phyloP scores from a whole-genome alignment of 306 rosid species.

The Cotoneaster glaucophyllus region DNA sequence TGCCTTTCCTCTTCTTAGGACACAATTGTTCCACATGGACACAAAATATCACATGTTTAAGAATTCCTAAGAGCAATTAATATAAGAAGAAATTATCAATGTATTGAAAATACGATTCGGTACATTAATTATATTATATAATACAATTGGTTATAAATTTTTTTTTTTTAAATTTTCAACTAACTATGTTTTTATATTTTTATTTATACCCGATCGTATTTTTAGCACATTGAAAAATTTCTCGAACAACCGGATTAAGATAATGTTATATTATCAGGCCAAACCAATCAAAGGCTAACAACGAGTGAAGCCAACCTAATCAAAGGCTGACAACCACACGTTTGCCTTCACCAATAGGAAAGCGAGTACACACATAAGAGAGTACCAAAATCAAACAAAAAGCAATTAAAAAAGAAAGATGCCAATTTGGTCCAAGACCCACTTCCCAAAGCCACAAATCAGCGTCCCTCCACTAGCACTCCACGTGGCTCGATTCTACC shows the following conservation, averaged over 20 bases:
- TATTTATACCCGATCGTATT: no score
- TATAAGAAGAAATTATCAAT: no score
- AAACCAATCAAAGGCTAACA: no score
- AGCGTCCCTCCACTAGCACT: background rate
- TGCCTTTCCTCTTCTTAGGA: background rate
- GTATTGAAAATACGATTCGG: no score
- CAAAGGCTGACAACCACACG: background rate
- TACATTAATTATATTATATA: no score
- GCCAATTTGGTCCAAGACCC: constrained; percentile 1
- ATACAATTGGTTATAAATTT: no score
- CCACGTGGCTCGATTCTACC: constrained; percentile 30
- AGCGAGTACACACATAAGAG: constrained; percentile 12
- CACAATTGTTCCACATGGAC: background rate
- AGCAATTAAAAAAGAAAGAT: background rate
- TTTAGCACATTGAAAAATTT: no score
- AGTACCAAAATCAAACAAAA: background rate
- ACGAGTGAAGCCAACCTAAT: background rate
- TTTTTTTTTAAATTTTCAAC: no score
- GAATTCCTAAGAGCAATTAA: no score
- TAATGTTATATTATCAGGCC: no score
- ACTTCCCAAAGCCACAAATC: constrained; percentile 31
- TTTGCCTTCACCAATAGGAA: background rate
- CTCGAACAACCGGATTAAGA: no score
- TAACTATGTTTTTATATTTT: no score
- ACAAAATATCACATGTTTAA: background rate